phyloP scores from a whole-genome alignment of 352 stramenopile genomes.

The Phytophthora sojae region DNA sequence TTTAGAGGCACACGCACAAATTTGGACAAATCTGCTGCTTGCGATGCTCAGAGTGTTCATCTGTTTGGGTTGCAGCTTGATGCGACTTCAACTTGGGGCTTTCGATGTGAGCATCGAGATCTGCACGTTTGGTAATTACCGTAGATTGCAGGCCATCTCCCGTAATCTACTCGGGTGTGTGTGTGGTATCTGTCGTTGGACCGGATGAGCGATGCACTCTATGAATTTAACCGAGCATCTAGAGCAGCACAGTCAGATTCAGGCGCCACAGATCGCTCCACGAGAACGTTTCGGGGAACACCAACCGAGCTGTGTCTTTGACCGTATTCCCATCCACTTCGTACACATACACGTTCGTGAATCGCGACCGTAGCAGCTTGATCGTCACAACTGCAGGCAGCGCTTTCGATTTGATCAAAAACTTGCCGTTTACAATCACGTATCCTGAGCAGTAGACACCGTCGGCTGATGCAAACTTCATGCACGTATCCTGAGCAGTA shows the following conservation, averaged over 20 bases:
- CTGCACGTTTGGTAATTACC: no score
- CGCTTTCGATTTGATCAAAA: background rate
- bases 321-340: background rate
- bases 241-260: constrained; percentile 9
- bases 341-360: constrained; percentile 4
- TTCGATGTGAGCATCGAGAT: no score
- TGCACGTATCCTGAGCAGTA: constrained; percentile 39
- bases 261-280: background rate
- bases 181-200: no score
- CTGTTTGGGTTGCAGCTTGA: no score
- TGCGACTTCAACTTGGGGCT: no score
- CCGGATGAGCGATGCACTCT: background rate
- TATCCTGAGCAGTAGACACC: constrained; percentile 42
- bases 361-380: background rate
- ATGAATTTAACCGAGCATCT: background rate
- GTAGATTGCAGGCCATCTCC: no score
- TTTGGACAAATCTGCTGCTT: background rate
- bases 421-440: constrained; percentile 27
- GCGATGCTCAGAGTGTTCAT: no score
- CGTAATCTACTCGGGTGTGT: no score
- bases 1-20: background rate
- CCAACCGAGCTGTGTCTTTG: background rate
- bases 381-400: background rate
- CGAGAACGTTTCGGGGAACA: background rate
- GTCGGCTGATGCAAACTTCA: constrained; percentile 43